Evolutionary conservation across 2,329 filamentous ascomycete genomes (phyloP), one percentile per base, ranked within the genome.

Genomic region (Periconia sp.): DNA sequence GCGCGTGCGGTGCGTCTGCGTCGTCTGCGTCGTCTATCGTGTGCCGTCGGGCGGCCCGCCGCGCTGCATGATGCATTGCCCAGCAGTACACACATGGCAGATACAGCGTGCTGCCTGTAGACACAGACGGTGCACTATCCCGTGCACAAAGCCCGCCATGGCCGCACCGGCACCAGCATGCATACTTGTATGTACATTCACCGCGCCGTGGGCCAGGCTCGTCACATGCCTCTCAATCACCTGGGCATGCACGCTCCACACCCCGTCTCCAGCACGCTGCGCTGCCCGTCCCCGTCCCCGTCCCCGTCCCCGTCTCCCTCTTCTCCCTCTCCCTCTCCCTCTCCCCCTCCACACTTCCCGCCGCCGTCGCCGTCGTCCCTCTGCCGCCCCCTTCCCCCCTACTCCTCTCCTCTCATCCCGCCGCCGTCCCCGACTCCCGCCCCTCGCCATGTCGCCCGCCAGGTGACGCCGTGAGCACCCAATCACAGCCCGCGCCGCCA

Each of bases 401-500:
- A 13, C 21, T 19, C 26, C 13, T 35, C 21, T 34, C 23, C 30
- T 24, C 15, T n/a, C 25, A 19, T 22, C 7, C 39, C 30, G 26
- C 25, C 15, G 17, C 25, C 36, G 16, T 29, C 34, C 34, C 16
- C 30, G 8, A 34, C 28, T 30, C 32, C 22, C 22, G 31, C 39
- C 25, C 13, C 33, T 19, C 33, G 42, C 38, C 48, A 60, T 61
- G 55, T 54, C 50, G 43, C 43, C 41, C 16, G 46, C 41, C 40
- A 53, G 58, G 59, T 61, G 51, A 64, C 51, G 50, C 55, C 42
- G 13, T 28, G 16, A 43, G 10, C 37, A 29, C 50, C 62, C 61
- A 63, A 62, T 63, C 60, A 59, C 45, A 50, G 44, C 48, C 42
- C 30, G 40, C 48, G 45, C 41, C 38, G 40, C 19, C 32, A 29